Conservation (phyloP, 176 grass and related monocot species). For the Aegilops tauschii region DNA sequence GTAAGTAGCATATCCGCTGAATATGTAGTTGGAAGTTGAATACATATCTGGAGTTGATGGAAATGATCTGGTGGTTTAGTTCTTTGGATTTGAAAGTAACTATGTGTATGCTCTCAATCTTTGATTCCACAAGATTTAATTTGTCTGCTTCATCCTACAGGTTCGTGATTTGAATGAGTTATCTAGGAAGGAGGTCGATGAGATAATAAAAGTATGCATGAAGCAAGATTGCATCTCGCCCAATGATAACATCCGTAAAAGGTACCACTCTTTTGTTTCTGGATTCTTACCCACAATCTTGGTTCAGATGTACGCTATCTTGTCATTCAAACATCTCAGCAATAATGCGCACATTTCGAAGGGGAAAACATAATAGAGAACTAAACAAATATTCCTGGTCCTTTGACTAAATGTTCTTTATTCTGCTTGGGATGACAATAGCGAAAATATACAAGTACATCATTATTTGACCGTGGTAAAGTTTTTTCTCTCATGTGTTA, state of each 20-base stretch:
- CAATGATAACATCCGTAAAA: conserved; percentile 50
- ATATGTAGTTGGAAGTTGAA: not conserved
- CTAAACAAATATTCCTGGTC: not conserved
- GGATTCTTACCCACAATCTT: not conserved
- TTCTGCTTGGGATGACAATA: not conserved
- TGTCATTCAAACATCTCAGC: not conserved
- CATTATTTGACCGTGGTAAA: not conserved
- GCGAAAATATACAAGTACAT: not conserved
- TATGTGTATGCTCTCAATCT: not conserved
- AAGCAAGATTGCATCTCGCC: conserved; percentile 58
- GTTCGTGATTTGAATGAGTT: conserved; percentile 55
- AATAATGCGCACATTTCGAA: not conserved
- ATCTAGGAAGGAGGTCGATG: conserved; percentile 57
- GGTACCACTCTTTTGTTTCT: conserved; percentile 20
- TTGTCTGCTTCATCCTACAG: conserved; percentile 23
- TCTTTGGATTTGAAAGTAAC: not conserved
- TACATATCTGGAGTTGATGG: not conserved
- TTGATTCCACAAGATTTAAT: not conserved
- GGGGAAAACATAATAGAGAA: not conserved
- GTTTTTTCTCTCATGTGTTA: not conserved
- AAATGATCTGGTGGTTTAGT: not conserved
- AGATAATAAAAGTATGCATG: conserved; percentile 60
- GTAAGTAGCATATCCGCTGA: not conserved
- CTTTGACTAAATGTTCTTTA: not conserved
- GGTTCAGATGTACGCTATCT: not conserved